Percentiles rank a stretch among this genome's conserved stretches.
Conservation (phyloP, 106 monocot species). For the Hemerocallis citrina region DNA sequence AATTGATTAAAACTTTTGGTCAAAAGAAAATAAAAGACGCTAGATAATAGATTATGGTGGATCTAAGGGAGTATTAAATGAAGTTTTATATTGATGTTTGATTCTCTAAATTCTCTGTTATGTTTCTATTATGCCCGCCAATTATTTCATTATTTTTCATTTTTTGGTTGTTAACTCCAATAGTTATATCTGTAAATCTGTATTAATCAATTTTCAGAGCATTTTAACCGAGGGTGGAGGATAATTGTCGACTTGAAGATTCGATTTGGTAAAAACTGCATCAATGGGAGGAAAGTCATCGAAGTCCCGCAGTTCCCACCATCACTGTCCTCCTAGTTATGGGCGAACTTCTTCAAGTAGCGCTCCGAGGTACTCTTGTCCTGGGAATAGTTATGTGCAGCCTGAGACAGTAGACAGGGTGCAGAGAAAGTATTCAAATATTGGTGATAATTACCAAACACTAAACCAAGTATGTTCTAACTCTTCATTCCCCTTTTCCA, state of each 20-base stretch:
- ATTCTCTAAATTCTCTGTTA: no score
- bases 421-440: constrained; percentile 39
- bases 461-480: constrained; percentile 30
- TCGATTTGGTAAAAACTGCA: neutral
- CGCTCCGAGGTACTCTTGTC: constrained; percentile 17
- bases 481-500: neutral
- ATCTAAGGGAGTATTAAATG: no score
- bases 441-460: constrained; percentile 45
- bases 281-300: constrained; percentile 43
- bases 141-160: no score
- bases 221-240: neutral
- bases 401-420: constrained; percentile 17
- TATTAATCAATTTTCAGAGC: no score
- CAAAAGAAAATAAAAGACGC: no score
- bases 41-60: no score
- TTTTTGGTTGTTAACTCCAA: no score
- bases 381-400: constrained; percentile 21
- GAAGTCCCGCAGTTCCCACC: constrained; percentile 2
- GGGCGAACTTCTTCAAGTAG: constrained; percentile 9
- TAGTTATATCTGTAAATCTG: no score
- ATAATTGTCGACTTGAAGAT: neutral
- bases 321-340: constrained; percentile 3
- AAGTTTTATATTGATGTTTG: no score
- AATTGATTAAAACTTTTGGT: no score
- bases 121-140: no score